A percentile compares a stretch with the other conserved stretches of the same genome.
Conservation (phyloP, 2,329 filamentous ascomycete species). For the Trichoderma sp. region DNA sequence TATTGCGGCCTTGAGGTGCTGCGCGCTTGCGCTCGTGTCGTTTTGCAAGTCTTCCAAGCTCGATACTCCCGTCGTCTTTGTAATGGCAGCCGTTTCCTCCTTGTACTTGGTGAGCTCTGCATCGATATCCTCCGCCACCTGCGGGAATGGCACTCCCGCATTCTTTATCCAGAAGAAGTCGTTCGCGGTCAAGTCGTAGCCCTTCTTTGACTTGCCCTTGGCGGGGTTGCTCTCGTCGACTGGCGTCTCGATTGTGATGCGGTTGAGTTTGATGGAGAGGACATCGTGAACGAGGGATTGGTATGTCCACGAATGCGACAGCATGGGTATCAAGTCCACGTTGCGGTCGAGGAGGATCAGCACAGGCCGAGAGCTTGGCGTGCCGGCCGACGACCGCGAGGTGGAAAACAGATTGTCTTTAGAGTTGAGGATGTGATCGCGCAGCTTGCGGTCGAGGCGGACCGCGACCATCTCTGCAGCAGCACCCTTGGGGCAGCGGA, state of each 20-base stretch:
- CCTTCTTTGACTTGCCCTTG: slow-evolving; percentile 78
- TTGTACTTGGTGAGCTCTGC: slow-evolving; percentile 92
- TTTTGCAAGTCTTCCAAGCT: slow-evolving; percentile 91
- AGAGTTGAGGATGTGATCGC: slow-evolving; percentile 95
- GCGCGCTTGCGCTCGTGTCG: slow-evolving; percentile 84
- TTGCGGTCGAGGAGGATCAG: slow-evolving; percentile 94
- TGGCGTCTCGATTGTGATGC: slow-evolving; percentile 87
- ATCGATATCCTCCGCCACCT: slow-evolving; percentile 95
- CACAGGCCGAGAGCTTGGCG: slow-evolving; percentile 78
- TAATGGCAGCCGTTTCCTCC: slow-evolving; percentile 91
- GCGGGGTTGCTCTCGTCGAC: slow-evolving; percentile 74
- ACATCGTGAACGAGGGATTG: slow-evolving; percentile 78
- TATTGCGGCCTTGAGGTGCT: slow-evolving; percentile 94
- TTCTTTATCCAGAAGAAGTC: slow-evolving; percentile 99
- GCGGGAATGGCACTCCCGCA: slow-evolving; percentile 85
- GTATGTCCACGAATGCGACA: slow-evolving; percentile 87
- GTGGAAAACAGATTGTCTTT: slow-evolving; percentile 94
- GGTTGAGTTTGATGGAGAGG: slow-evolving; percentile 69
- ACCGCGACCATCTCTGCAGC: slow-evolving; percentile 93
- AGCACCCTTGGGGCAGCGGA: slow-evolving; percentile 88
- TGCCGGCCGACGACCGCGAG: slow-evolving; percentile 61
- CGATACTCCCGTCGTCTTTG: slow-evolving; percentile 89
- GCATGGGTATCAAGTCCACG: slow-evolving; percentile 93
- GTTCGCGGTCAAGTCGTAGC: slow-evolving; percentile 84
- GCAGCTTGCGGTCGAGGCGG: slow-evolving; percentile 91